A percentile compares a stretch with the other conserved stretches of the same genome.
These are phyloP conservation scores for Leptodermis oblonga DNA, from an alignment of 257 asterid genomes.

Conservation along the genomic window DNA sequence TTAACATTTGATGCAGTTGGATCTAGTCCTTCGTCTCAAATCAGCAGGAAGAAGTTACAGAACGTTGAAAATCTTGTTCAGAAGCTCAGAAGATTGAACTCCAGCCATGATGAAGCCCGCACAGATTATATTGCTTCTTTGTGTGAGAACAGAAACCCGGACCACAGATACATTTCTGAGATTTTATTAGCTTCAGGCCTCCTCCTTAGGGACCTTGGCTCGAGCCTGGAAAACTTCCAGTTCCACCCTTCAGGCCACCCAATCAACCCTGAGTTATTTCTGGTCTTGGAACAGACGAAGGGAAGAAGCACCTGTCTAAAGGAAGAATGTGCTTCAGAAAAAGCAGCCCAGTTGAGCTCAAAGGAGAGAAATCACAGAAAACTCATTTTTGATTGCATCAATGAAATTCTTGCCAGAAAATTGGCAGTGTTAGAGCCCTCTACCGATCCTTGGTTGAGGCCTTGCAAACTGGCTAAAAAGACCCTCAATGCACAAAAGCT, in stretches of 20 bases:
- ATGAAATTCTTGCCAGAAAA: conserved; percentile 70
- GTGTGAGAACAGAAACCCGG: conserved; percentile 72
- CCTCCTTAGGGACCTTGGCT: conserved; percentile 73
- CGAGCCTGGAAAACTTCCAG: conserved; percentile 61
- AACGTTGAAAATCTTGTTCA: conserved; percentile 72
- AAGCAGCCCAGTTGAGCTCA: conserved; percentile 26
- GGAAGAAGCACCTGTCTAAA: conserved; percentile 39
- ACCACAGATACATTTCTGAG: conserved; percentile 81
- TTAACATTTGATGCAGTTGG: conserved; percentile 20
- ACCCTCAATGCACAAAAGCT: conserved; percentile 67
- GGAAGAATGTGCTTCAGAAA: conserved; percentile 27
- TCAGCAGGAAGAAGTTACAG: conserved; percentile 60
- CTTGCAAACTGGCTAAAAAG: conserved; percentile 31
- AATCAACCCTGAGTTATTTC: conserved; percentile 79
- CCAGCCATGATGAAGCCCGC: conserved; percentile 81
- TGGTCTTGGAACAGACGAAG: conserved; percentile 94
- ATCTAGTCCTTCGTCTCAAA: conserved; percentile 35
- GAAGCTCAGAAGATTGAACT: conserved; percentile 78
- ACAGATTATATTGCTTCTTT: conserved; percentile 95
- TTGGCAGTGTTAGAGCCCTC: conserved; percentile 32
- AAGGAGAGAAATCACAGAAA: conserved; percentile 53
- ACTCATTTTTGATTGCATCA: conserved; percentile 64
- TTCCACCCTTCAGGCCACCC: conserved; percentile 84
- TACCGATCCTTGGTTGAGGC: conserved; percentile 38
- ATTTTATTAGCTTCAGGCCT: conserved; percentile 90